These are phyloP conservation scores for Xylaria bambusicola DNA, from an alignment of 495 filamentous ascomycete genomes.

Conservation along the genomic window DNA sequence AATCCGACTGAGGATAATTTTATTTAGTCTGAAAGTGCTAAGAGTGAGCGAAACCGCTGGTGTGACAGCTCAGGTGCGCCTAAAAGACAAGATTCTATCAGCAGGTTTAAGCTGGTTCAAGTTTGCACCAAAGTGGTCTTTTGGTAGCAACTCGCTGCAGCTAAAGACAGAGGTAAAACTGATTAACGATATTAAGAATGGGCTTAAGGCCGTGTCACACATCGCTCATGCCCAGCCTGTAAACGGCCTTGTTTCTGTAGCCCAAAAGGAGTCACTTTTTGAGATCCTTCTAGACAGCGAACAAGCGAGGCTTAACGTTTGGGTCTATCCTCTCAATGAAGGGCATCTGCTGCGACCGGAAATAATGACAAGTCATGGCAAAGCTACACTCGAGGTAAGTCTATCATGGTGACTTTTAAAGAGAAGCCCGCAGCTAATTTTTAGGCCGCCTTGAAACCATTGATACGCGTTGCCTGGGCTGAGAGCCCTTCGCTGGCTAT, in stretches of 20 bases:
- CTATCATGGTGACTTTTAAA: background rate
- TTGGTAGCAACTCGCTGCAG: slow-evolving; percentile 89
- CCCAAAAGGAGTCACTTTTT: slow-evolving; percentile 79
- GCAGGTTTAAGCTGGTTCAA: slow-evolving; percentile 88
- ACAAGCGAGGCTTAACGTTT: slow-evolving; percentile 77
- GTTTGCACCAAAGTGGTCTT: slow-evolving; percentile 84
- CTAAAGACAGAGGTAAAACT: slow-evolving; percentile 88
- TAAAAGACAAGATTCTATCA: slow-evolving; percentile 86
- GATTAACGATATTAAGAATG: slow-evolving; percentile 70
- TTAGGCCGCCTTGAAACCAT: slow-evolving; percentile 54
- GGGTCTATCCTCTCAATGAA: slow-evolving; percentile 83
- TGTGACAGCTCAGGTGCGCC: slow-evolving; percentile 62
- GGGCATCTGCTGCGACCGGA: slow-evolving; percentile 32
- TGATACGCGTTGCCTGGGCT: slow-evolving; percentile 80
- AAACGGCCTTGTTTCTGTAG: slow-evolving; percentile 63
- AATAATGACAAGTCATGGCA: slow-evolving; percentile 32
- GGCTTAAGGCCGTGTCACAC: slow-evolving; percentile 56
- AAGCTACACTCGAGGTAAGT: slow-evolving; percentile 55
- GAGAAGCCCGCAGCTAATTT: slow-evolving; percentile 19
- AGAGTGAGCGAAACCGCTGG: slow-evolving; percentile 65
- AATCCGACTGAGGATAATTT: slow-evolving; percentile 80
- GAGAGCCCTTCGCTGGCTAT: slow-evolving; percentile 82
- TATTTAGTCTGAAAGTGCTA: slow-evolving; percentile 78
- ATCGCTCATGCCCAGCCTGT: slow-evolving; percentile 60
- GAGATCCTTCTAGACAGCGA: slow-evolving; percentile 82